Evolutionary conservation across 2,329 filamentous ascomycete genomes (phyloP).

Genomic region (Cordyceps tenuipes): DNA sequence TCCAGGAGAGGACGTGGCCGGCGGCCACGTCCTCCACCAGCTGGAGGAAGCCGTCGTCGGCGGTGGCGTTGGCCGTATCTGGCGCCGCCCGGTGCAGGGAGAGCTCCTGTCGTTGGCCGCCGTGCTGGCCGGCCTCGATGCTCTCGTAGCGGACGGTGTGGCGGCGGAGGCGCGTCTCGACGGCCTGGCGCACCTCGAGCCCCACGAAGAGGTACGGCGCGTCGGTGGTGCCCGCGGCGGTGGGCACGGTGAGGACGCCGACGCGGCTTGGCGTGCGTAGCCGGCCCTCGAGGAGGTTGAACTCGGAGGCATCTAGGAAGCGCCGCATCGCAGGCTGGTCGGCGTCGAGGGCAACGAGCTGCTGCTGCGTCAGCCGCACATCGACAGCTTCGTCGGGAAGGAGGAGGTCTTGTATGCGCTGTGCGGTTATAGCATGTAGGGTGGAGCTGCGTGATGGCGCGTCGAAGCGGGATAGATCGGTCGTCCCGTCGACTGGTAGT

Average conservation of each 20-base stretch:
- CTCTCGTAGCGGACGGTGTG: slow-evolving; percentile 43
- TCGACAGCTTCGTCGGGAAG: slow-evolving; percentile 40
- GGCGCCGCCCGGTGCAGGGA: slow-evolving; percentile 30
- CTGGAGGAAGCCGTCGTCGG: slow-evolving; percentile 18
- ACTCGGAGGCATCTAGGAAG: slow-evolving; percentile 37
- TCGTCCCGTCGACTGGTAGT: slow-evolving; percentile 23
- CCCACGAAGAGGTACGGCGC: slow-evolving; percentile 37
- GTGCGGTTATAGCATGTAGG: slow-evolving; percentile 23
- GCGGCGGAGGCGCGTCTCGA: slow-evolving; percentile 33
- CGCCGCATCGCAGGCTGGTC: slow-evolving; percentile 28
- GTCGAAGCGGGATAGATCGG: slow-evolving; percentile 21
- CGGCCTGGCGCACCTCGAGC: slow-evolving; percentile 42
- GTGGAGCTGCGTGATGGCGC: slow-evolving; percentile 22
- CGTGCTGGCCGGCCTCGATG: slow-evolving; percentile 43
- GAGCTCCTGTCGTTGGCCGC: slow-evolving; percentile 43
- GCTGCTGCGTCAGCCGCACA: slow-evolving; percentile 32
- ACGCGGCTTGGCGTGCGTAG: slow-evolving; percentile 30
- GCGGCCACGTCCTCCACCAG: slow-evolving; percentile 23
- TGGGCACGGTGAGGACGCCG: slow-evolving; percentile 23
- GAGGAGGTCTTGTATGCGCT: slow-evolving; percentile 33
- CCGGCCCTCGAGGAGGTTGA: slow-evolving; percentile 36
- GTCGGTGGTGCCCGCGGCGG: slow-evolving; percentile 8
- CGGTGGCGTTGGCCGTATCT: not conserved
- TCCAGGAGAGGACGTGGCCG: slow-evolving; percentile 28
- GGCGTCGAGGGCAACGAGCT: slow-evolving; percentile 31